phyloP scores from a whole-genome alignment of 352 stramenopile species.

The Phytopythium chamaehyphon region DNA sequence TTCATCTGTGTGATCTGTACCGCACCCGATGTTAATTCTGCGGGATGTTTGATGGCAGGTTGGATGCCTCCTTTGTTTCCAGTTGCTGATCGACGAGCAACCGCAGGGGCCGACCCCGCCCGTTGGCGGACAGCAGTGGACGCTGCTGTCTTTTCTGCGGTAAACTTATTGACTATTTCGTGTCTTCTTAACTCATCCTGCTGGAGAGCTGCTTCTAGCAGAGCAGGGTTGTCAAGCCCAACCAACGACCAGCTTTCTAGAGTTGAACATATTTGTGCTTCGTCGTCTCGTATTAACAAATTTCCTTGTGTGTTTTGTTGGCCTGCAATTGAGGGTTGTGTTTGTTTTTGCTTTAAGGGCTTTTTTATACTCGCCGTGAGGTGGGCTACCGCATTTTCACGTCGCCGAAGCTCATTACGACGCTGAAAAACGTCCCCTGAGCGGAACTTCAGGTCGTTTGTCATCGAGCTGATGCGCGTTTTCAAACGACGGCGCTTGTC shows the following conservation, averaged over 20 bases:
- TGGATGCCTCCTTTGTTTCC: slow-evolving; percentile 9
- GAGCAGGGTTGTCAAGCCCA: slow-evolving; percentile 7
- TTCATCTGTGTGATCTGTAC: slow-evolving; percentile 20
- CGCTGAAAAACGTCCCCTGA: slow-evolving; percentile 71
- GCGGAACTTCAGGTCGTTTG: slow-evolving; percentile 60
- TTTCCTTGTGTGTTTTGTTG: neutral
- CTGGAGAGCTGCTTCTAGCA: slow-evolving; percentile 30
- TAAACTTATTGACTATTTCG: slow-evolving; percentile 45
- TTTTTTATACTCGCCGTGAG: neutral
- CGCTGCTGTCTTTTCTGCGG: neutral
- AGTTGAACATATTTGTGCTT: neutral
- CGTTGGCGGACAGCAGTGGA: neutral
- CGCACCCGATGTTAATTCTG: neutral
- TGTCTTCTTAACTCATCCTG: slow-evolving; percentile 58
- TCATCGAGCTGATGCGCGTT: slow-evolving; percentile 38
- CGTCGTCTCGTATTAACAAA: neutral
- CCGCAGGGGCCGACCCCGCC: slow-evolving; percentile 9
- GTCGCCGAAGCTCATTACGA: slow-evolving; percentile 66
- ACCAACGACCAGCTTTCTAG: neutral
- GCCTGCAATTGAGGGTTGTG: slow-evolving; percentile 4
- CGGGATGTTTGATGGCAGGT: neutral
- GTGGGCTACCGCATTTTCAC: slow-evolving; percentile 27
- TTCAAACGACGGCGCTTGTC: slow-evolving; percentile 51
- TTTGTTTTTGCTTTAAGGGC: slow-evolving; percentile 6
- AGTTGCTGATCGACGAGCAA: slow-evolving; percentile 8